These are phyloP conservation scores for Xylaria arbuscula DNA, from an alignment of 2,329 filamentous ascomycete genomes.

Conservation along the genomic window DNA sequence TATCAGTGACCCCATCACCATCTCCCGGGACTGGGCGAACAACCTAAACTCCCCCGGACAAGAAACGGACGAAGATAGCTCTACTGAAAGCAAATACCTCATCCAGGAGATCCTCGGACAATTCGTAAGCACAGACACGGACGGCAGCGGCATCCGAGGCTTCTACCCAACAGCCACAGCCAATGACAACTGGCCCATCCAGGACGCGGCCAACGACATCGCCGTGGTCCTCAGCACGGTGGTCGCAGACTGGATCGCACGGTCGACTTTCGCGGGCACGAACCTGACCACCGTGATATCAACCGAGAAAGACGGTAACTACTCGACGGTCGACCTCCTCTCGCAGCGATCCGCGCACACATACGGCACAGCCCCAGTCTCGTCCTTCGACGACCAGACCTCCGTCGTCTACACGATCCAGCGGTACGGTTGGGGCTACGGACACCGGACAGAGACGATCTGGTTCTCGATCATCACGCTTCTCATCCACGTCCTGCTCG, in stretches of 20 bases:
- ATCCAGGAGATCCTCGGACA: slow-evolving; percentile 6
- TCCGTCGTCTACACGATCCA: slow-evolving; percentile 1
- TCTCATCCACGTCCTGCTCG: slow-evolving; percentile 23
- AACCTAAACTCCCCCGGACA: neutral
- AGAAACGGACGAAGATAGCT: no score
- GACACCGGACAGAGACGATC: slow-evolving; percentile 12
- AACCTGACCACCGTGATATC: slow-evolving; percentile 21
- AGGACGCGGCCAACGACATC: slow-evolving; percentile 8
- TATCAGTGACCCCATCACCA: slow-evolving; percentile 16
- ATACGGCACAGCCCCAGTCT: neutral
- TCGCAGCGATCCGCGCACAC: neutral
- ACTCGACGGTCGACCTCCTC: slow-evolving; percentile 16
- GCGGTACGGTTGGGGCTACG: slow-evolving; percentile 33
- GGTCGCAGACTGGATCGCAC: slow-evolving; percentile 31
- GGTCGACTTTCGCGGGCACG: slow-evolving; percentile 2
- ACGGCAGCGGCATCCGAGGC: neutral
- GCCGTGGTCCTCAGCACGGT: slow-evolving; percentile 21
- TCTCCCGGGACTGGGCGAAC: slow-evolving; percentile 19
- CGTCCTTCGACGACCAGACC: slow-evolving; percentile 16
- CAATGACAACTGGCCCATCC: neutral
- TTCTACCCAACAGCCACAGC: slow-evolving; percentile 1
- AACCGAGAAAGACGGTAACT: neutral
- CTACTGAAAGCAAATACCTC: neutral
- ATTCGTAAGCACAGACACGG: neutral
- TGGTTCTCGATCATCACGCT: slow-evolving; percentile 32